Conservation (phyloP, 2,329 filamentous ascomycete species). For the Furcasterigmium sp. region DNA sequence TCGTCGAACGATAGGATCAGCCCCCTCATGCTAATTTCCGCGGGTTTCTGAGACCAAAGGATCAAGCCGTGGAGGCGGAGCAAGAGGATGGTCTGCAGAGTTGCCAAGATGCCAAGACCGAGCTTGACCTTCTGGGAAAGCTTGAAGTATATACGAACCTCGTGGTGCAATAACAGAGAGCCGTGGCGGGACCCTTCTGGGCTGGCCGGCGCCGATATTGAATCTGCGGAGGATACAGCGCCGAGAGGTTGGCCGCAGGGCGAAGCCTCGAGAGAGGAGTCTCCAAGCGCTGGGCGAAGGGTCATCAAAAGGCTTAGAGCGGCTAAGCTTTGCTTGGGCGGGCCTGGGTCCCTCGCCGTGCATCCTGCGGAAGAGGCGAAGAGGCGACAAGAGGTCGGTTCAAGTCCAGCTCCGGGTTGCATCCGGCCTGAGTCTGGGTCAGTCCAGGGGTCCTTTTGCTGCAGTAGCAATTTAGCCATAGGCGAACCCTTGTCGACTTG, state of each 20-base stretch:
- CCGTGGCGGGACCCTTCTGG: neutral
- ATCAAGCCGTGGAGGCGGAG: neutral
- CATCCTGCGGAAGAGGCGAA: neutral
- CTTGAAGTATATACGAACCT: neutral
- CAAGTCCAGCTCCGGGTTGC: neutral
- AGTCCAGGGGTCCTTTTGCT: neutral
- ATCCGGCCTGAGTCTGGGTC: neutral
- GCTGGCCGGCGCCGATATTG: neutral
- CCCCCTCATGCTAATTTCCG: neutral
- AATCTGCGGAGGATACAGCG: slow-evolving; percentile 1
- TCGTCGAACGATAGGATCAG: no score
- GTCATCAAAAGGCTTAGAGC: neutral
- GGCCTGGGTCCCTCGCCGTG: neutral
- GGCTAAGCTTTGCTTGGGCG: slow-evolving; percentile 1
- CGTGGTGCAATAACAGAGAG: neutral
- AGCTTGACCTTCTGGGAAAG: neutral
- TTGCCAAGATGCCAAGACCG: neutral
- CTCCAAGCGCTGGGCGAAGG: slow-evolving; percentile 1
- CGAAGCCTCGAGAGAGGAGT: neutral
- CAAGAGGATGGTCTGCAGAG: neutral
- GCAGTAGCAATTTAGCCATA: slow-evolving; percentile 1
- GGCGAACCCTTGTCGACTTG: neutral
- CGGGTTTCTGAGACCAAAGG: neutral
- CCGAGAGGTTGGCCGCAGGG: neutral
- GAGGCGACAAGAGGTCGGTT: neutral